Base-by-base conservation (phyloP, 2,329 filamentous ascomycete species). In the Arthrobotrys megalospora region DNA sequence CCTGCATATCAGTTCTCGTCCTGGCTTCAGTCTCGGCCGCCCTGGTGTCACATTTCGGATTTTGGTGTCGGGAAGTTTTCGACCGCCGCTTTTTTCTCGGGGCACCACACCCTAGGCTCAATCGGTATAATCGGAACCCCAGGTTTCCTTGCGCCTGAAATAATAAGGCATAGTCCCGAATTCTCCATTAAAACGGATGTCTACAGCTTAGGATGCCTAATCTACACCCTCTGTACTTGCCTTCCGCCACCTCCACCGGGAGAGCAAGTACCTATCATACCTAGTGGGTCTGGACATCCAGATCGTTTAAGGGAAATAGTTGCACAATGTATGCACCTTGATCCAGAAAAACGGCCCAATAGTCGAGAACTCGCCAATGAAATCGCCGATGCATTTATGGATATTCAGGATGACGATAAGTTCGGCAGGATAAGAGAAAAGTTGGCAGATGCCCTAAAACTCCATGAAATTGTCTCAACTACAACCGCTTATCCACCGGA, bases 41-140 rank as follows among this genome's bases (percentile, higher is more conserved):
- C 64, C 34, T 76, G 71, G 71, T 76, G 71, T 21, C 71, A 76
- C n/a, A 68, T 76, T 7, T 69, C 71, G 11, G 71, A 76, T 24
- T 76, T 76, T 36, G 71, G 71, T 3, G 58, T 69, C 3, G 71
- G 71, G 5, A 76, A 76, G 41, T 69, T 76, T 47, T 50, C 64
- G 3, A 1, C 45, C 11, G 64, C 71, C 2, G 71, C 71, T 1
- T 7, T 3, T 3, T 2, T 47, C 0, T 14, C 64, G 0, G 28
- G 12, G 8, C 4, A 24, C 6, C 11, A 63, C 19, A 76, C 45
- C 3, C n/a, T 19, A 10, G 71, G 53, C 5, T 69, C 64, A 3
- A 4, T 52, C 1, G 71, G 71, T 1, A 45, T n/a, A 2, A 10
- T 76, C 11, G 71, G 71, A 4, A 76, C 71, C 7, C 32, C 34